These are phyloP conservation scores for Lignosus rhinocerotis DNA, from an alignment of 1,284 basidiomycete genomes.

Conservation along the genomic window DNA sequence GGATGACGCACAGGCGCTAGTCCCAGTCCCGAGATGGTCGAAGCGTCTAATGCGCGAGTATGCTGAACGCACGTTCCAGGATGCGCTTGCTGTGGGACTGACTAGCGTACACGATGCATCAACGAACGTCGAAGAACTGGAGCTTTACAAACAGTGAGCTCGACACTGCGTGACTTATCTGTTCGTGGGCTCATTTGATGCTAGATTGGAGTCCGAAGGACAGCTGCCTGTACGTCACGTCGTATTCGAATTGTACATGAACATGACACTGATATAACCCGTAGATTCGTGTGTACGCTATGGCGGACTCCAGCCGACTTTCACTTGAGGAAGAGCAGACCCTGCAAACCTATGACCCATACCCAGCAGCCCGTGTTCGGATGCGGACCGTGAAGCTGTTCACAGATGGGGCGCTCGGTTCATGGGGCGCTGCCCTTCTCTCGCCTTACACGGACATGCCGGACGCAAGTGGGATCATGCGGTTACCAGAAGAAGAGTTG, in stretches of 20 bases:
- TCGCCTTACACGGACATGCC: conserved; percentile 85
- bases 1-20: conserved; percentile 72
- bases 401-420: conserved; percentile 85
- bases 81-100: conserved; percentile 75
- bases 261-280: background rate
- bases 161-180: background rate
- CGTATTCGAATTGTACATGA: background rate
- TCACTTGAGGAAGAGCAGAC: conserved; percentile 68
- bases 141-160: conserved; percentile 65
- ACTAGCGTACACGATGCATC: conserved; percentile 85
- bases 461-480: conserved; percentile 69
- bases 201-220: conserved; percentile 48
- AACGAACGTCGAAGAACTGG: conserved; percentile 51
- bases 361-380: conserved; percentile 61
- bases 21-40: conserved; percentile 66
- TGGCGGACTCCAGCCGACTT: conserved; percentile 62
- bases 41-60: conserved; percentile 58
- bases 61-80: conserved; percentile 62
- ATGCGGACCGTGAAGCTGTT: conserved; percentile 85
- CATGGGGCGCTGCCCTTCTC: conserved; percentile 87
- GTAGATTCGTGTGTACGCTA: conserved; percentile 76
- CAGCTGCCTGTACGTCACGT: conserved; percentile 58
- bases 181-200: background rate
- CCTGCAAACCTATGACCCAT: conserved; percentile 62
- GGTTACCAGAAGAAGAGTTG: conserved; percentile 27